Evolutionary conservation across 176 grass and related monocot species (phyloP).

Genomic region (Carex kokanica): DNA sequence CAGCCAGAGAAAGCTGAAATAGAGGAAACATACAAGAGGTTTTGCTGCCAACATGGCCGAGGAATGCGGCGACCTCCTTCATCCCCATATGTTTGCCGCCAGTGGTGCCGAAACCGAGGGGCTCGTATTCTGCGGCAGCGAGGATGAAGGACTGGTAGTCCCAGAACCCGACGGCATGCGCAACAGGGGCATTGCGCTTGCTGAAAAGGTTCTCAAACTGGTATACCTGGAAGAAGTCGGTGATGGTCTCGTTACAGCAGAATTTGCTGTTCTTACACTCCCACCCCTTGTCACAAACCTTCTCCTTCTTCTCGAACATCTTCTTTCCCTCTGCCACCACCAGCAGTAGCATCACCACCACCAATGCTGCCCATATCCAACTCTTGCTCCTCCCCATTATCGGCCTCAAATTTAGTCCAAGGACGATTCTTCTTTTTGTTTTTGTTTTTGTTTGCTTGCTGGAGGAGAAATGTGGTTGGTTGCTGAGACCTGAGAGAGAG

Average conservation of each 20-base stretch:
- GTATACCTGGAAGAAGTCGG: slow-evolving; percentile 72
- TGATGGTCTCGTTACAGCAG: slow-evolving; percentile 85
- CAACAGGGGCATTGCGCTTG: slow-evolving; percentile 49
- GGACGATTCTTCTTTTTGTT: background rate
- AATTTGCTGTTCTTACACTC: slow-evolving; percentile 74
- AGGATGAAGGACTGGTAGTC: slow-evolving; percentile 71
- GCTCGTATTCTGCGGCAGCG: slow-evolving; percentile 59
- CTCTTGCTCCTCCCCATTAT: slow-evolving; percentile 7
- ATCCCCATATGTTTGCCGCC: slow-evolving; percentile 53
- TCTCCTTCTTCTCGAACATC: slow-evolving; percentile 24
- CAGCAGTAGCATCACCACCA: slow-evolving; percentile 12
- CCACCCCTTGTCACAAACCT: slow-evolving; percentile 75
- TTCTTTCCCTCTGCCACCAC: slow-evolving; percentile 25
- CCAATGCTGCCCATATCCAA: slow-evolving; percentile 11
- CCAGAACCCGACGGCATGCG: slow-evolving; percentile 76
- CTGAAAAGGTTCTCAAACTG: slow-evolving; percentile 89
- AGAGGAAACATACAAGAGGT: slow-evolving; percentile 48
- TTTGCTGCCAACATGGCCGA: slow-evolving; percentile 75
- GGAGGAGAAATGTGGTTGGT: slow-evolving; percentile 8
- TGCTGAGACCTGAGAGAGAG: background rate
- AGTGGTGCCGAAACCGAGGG: slow-evolving; percentile 78
- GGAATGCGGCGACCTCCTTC: slow-evolving; percentile 89
- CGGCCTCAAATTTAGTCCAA: background rate
- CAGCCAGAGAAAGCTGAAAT: background rate
- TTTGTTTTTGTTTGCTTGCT: slow-evolving; percentile 1